phyloP scores from a whole-genome alignment of 306 rosid genomes.

The Rosa multiflora region DNA sequence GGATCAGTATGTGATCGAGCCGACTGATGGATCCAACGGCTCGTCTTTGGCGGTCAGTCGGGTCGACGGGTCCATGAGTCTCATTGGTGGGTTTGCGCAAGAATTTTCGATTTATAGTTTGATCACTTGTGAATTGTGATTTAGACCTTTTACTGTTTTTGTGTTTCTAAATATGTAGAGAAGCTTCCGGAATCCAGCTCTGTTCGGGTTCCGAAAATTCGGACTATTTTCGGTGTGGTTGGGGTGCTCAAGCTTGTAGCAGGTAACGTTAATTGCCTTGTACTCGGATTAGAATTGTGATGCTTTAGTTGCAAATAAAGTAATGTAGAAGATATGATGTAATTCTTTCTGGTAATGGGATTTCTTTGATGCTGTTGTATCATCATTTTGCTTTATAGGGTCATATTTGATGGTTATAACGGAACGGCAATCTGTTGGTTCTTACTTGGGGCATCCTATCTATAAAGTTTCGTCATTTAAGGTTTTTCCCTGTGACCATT shows the following conservation, averaged over 20 bases:
- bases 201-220: conserved; percentile 74
- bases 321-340: background rate
- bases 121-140: background rate
- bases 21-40: conserved; percentile 89
- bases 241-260: conserved; percentile 88
- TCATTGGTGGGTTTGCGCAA: conserved; percentile 55
- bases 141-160: conserved; percentile 10
- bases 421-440: conserved; percentile 65
- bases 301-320: background rate
- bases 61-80: conserved; percentile 76
- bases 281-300: too few species aligned
- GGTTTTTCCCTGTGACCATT: conserved; percentile 81
- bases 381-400: conserved; percentile 42
- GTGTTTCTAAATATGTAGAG: conserved; percentile 38
- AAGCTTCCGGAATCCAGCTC: conserved; percentile 72
- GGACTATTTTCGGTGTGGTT: conserved; percentile 70
- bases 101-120: conserved; percentile 6
- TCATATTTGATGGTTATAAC: conserved; percentile 81
- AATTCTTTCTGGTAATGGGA: background rate
- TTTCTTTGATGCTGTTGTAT: conserved; percentile 31
- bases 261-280: conserved; percentile 48
- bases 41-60: conserved; percentile 72
- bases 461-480: conserved; percentile 66
- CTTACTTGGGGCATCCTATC: conserved; percentile 88
- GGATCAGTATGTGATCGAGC: conserved; percentile 84